Conservation (phyloP, 257 asterid species). For the Avicennia marina region DNA sequence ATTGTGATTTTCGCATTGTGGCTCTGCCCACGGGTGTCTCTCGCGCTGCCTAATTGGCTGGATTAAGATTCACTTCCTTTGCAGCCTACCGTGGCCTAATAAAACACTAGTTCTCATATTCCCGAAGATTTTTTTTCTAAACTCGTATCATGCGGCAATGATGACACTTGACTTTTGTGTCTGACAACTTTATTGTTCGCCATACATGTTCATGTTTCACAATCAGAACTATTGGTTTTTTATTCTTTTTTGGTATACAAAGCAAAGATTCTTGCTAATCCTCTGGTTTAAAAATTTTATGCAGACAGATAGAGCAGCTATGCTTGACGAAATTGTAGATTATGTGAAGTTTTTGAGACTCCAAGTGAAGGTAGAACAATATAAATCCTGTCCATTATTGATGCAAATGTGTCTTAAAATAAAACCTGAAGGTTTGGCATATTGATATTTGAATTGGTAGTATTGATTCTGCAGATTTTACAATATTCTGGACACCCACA, state of each 20-base stretch:
- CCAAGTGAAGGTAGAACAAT: constrained; percentile 75
- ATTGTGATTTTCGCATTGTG: background rate
- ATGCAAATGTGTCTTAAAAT: constrained; percentile 7
- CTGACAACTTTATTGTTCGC: background rate
- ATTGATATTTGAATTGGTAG: constrained; percentile 4
- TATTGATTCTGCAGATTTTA: background rate
- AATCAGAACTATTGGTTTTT: background rate
- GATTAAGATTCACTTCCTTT: background rate
- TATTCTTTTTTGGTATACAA: background rate
- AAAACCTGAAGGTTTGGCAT: no score
- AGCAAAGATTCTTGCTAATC: background rate
- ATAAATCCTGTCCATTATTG: constrained; percentile 5
- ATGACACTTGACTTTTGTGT: background rate
- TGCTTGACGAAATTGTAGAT: constrained; percentile 95
- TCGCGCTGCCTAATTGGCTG: background rate
- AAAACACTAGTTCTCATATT: background rate
- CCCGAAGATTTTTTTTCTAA: background rate
- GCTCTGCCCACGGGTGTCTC: background rate
- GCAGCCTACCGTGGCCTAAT: no score
- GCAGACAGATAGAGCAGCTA: constrained; percentile 95
- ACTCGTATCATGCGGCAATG: background rate
- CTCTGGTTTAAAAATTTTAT: constrained; percentile 1
- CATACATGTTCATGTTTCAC: no score
- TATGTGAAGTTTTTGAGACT: constrained; percentile 91
- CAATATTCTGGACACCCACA: no score